Evolutionary conservation across 805 yeast genomes (phyloP), one percentile per base, ranked within the genome.

Genomic region (Candida orba): DNA sequence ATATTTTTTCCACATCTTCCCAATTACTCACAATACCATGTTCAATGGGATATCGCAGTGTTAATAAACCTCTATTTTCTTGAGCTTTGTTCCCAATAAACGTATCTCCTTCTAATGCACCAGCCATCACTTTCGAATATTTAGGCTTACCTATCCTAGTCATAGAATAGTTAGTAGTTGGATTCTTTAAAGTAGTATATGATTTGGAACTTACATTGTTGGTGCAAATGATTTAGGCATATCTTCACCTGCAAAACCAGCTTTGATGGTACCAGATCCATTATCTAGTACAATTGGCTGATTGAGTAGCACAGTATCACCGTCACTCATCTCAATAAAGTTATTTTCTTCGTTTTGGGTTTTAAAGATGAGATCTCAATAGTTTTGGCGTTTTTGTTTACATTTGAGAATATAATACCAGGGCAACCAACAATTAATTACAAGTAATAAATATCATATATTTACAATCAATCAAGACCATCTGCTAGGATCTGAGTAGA

Each of bases 201-300:
- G 10, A 27, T 10, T 10, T n/a, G 9, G 8, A 8, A 37, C 69
- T 34, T 52, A 67, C 60, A 81, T 63, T 20, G 87, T 66, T 3
- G 89, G 79, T 25, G 79, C 77, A 52, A 71, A 72, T 37, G 75
- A 62, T 53, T 78, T 74, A 4, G 98, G 98, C 51, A 69, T 74
- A 40, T 87, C 93, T 52, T 85, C 95, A 20, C 97, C 96, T 1
- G 96, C 95, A 62, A 90, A 86, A 1, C 98, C 97, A 2, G 95
- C 86, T 58, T 88, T 84, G 43, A 90, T 68, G 33, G 74, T 72
- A 2, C 95, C 95, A 4, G 95, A 82, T 8, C 98, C 96, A 63
- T 80, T 81, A 59, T 84, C 91, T n/a, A 84, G 65, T 32, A 84
- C 88, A 30, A 84, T 68, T 4, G 90, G 89, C 60, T 84, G 91